phyloP scores from a whole-genome alignment of 2,329 filamentous ascomycete genomes.

The Fusarium sp. region DNA sequence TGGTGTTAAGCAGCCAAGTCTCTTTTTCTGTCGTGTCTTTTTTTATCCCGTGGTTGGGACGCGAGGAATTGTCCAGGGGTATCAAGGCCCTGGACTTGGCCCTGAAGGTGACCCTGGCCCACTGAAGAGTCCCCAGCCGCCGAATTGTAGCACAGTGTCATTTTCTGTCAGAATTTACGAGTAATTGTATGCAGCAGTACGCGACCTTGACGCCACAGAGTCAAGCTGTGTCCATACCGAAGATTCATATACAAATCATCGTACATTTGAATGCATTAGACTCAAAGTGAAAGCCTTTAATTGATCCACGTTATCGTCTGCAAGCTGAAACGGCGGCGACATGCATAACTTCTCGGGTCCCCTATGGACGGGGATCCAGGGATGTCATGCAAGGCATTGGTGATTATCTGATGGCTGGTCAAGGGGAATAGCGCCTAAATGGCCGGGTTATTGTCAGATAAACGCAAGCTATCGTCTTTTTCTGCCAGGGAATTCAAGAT shows the following conservation, averaged over 20 bases:
- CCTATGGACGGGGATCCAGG: neutral
- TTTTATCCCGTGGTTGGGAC: slow-evolving; percentile 15
- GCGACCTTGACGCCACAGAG: slow-evolving; percentile 9
- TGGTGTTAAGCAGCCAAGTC: slow-evolving; percentile 22
- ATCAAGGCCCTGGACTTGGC: slow-evolving; percentile 9
- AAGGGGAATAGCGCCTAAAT: neutral
- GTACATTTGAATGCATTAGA: neutral
- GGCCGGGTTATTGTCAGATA: slow-evolving; percentile 1
- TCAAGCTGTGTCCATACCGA: neutral
- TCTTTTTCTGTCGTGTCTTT: neutral
- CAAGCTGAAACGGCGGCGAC: slow-evolving; percentile 11
- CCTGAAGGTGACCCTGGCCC: neutral
- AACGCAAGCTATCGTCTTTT: neutral
- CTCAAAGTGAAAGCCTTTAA: neutral
- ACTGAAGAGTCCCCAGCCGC: slow-evolving; percentile 21
- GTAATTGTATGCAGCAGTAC: slow-evolving; percentile 3
- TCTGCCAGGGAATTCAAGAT: slow-evolving; percentile 15
- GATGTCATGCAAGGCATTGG: slow-evolving; percentile 7
- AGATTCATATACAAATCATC: too few species aligned
- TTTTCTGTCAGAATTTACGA: slow-evolving; percentile 5
- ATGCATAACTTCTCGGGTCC: slow-evolving; percentile 4
- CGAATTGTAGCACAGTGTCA: slow-evolving; percentile 21
- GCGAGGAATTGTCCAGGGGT: neutral
- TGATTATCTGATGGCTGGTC: slow-evolving; percentile 12
- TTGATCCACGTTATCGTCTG: slow-evolving; percentile 15